Percentiles rank a stretch among this genome's conserved stretches.
Conservation (phyloP, 2,329 filamentous ascomycete genomes). For the Nothophaeocryptopus gaeumannii region DNA sequence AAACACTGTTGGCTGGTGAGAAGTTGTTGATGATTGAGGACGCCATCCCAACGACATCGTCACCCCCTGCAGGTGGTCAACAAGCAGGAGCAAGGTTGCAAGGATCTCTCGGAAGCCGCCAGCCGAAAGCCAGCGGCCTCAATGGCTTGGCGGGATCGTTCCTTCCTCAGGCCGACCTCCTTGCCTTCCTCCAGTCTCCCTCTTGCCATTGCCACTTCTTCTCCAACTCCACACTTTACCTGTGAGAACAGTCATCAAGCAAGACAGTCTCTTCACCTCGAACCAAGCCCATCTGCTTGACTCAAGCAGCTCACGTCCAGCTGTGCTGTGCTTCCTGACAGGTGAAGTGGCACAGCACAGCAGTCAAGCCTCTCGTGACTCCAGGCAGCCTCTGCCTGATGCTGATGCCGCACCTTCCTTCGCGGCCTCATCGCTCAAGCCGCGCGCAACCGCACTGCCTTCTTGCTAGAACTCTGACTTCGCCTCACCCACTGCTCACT, state of each 20-base stretch:
- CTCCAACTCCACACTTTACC: no score
- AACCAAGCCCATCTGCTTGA: not conserved
- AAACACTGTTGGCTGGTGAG: not conserved
- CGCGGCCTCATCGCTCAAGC: not conserved
- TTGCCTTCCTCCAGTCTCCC: no score
- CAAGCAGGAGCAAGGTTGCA: no score
- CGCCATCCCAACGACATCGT: constrained; percentile 3
- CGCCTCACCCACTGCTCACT: no score
- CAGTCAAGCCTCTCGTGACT: constrained; percentile 9
- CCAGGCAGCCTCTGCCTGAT: constrained; percentile 12
- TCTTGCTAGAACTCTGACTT: no score
- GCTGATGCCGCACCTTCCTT: not conserved
- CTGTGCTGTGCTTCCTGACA: constrained; percentile 6
- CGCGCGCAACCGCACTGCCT: not conserved
- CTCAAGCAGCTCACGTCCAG: constrained; percentile 7
- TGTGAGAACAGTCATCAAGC: no score
- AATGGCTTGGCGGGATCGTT: no score
- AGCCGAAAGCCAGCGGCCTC: not conserved
- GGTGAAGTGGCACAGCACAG: constrained; percentile 1
- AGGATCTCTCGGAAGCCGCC: not conserved
- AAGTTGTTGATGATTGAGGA: constrained; percentile 8
- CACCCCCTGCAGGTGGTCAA: not conserved
- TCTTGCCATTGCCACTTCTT: no score
- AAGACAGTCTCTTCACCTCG: no score
- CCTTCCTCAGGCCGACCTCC: no score